Evolutionary conservation across 2,329 filamentous ascomycete species (phyloP).

Genomic region (Diaporthe caulivora): DNA sequence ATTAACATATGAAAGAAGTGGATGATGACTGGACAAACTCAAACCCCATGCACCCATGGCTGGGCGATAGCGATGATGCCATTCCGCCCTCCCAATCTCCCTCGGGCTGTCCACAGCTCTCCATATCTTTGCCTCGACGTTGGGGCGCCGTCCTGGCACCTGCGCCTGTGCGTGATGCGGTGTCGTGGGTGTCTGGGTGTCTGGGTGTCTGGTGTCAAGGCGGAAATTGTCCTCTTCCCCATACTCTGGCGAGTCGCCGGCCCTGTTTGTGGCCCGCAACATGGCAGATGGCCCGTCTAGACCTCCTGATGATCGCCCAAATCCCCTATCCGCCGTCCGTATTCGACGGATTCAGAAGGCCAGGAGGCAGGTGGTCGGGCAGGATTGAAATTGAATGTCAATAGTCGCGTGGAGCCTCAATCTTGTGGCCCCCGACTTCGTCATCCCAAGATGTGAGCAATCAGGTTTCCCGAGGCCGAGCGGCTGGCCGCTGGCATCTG

Average conservation of each 20-base stretch:
- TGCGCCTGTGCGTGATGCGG: slow-evolving; percentile 29
- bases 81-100: slow-evolving; percentile 25
- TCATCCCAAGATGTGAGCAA: slow-evolving; percentile 32
- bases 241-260: slow-evolving; percentile 3
- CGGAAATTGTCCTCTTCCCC: slow-evolving; percentile 35
- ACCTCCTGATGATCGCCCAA: slow-evolving; percentile 17
- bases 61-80: slow-evolving; percentile 19
- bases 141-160: slow-evolving; percentile 27
- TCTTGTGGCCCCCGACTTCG: slow-evolving; percentile 26
- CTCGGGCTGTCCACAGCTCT: slow-evolving; percentile 3
- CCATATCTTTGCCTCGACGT: slow-evolving; percentile 25
- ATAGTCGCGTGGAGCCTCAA: slow-evolving; percentile 34
- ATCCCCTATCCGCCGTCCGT: slow-evolving; percentile 9
- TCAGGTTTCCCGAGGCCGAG: slow-evolving; percentile 23
- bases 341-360: slow-evolving; percentile 10
- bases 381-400: slow-evolving; percentile 33
- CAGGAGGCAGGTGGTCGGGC: background rate
- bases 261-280: slow-evolving; percentile 1
- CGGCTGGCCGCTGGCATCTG: slow-evolving; percentile 19
- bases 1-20: background rate
- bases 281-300: background rate
- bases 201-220: too few relatives aligned
- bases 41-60: background rate
- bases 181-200: too few relatives aligned
- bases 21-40: slow-evolving; percentile 4